Evolutionary conservation across 2,329 filamentous ascomycete species (phyloP), one percentile per base, ranked within the genome.

Genomic region (Rutstroemia sydowiana): DNA sequence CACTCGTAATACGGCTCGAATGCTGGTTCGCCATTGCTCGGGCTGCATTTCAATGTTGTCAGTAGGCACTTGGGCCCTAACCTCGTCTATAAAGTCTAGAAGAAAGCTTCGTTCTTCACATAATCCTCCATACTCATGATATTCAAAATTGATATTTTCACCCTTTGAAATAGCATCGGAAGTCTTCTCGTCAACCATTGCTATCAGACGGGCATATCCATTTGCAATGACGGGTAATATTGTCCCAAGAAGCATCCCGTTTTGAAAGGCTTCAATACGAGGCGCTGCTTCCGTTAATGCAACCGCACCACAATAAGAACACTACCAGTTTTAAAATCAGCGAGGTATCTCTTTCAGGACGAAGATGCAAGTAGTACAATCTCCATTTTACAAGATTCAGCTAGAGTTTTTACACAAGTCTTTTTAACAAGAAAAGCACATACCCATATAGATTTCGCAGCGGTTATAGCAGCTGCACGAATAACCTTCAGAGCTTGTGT

Each of bases 161-260:
- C 67, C 66, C 31, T 73, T 69, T 4, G 65, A 62, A 39, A 69
- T 68, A 10, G 78, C 79, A 1, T 59, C 63, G 1, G 69, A 66
- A 0, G 73, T 68, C 59, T 80, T 75, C n/a, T 62, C 62, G 55
- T 84, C 79, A 7, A 83, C 70, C 67, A 79, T 72, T 45, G 68
- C 65, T 11, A 84, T 68, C 43, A 84, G 76, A 26, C 66, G 68
- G 50, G 71, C 71, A 68, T 84, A 84, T 7, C 77, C 75, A 61
- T 80, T 75, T 48, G 75, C 78, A 41, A 79, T 73, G 8, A 77
- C 76, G 1, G 79, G 78, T 3, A 84, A 68, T 28, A 84, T 71
- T 2, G 78, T 74, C 6, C 73, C 77, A 3, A 84, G 68, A 48
- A 80, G 70, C 78, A 82, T 82, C 45, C 76, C 70, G 60, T 73